These are phyloP conservation scores for Entomortierella beljakovae DNA, from an alignment of 192 early-diverging fungal genomes.

Conservation along the genomic window DNA sequence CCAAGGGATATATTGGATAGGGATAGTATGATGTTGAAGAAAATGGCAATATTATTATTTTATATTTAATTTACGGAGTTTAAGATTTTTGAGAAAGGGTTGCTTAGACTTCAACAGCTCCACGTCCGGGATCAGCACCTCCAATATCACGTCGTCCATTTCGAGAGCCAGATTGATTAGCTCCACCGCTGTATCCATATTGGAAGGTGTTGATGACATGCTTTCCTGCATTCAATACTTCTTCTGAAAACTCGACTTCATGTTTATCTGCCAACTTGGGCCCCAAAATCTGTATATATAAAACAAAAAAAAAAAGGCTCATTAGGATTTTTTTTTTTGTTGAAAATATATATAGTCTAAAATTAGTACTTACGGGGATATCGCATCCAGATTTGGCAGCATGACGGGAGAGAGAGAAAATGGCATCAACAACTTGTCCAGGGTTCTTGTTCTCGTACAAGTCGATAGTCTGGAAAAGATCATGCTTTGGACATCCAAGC, in stretches of 20 bases:
- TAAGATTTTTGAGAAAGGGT: background rate
- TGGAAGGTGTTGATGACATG: constrained; percentile 65
- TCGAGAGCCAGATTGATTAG: constrained; percentile 38
- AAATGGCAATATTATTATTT: constrained; percentile 10
- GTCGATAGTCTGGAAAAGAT: constrained; percentile 87
- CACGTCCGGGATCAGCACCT: constrained; percentile 42
- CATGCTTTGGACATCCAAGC: constrained; percentile 76
- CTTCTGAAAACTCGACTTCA: constrained; percentile 71
- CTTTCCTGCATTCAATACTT: constrained; percentile 68
- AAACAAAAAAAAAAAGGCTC: constrained; percentile 5
- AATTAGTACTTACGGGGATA: constrained; percentile 44
- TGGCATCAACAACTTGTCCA: constrained; percentile 75
- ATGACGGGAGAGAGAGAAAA: constrained; percentile 79
- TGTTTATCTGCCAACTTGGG: constrained; percentile 17
- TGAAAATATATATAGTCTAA: background rate
- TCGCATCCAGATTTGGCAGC: constrained; percentile 69
- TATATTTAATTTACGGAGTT: no score
- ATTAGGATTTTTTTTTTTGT: background rate
- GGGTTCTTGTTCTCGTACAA: constrained; percentile 83
- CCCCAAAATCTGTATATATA: background rate
- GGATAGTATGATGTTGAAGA: background rate
- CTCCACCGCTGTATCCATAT: constrained; percentile 59
- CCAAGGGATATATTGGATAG: background rate
- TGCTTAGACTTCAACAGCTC: constrained; percentile 29
- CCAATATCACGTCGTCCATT: constrained; percentile 46